Base-by-base conservation (phyloP, 441 rosid genomes). In the Croton setiger region DNA sequence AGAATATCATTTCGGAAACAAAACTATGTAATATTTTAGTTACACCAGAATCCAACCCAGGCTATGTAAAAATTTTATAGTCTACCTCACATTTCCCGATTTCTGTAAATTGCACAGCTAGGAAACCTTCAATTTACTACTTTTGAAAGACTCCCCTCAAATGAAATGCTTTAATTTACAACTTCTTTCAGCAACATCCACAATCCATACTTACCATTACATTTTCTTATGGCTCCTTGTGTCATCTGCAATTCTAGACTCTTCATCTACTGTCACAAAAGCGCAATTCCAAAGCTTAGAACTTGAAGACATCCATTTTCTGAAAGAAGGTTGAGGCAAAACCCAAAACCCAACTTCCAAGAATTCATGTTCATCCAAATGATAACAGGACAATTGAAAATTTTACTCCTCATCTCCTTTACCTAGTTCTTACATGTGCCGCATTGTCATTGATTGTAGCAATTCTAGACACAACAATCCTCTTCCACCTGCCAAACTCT, bases 351-450 rank as follows among this genome's bases (percentile, higher is more conserved):
- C 7, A 56, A n/a, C 44, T 35, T 44, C 31, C 41, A 35, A 51
- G 23, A 61, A 21, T 37, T 15, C 39, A 51, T 52, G 17, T 21
- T 23, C 62, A 67, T 17, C 4, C 10, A 23, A 31, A 11, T 14
- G 33, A 36, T 31, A 37, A 54, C 41, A 39, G 49, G 0, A 39
- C 27, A 5, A 15, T 1, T 0, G 33, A 15, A 41, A 49, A 60
- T 60, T 5, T n/a, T 56, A 7, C 53, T 55, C 33, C 60, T 43
- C 62, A 41, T 41, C 39, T n/a, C 39, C 27, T 67, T 55, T 41
- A 52, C 14, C 33, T 35, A 7, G 17, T 54, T 53, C 7, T 18
- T 53, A 53, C 4, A 36, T 7, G 21, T 39, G 31, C 60, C 7
- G 39, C 49, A 14, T 53, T 20, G 6, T 7, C 60, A 53, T 23